A percentile compares a stretch with the other conserved stretches of the same genome.
These are phyloP conservation scores for Xylariales sp. DNA, from an alignment of 2,329 filamentous ascomycete species.

Conservation along the genomic window DNA sequence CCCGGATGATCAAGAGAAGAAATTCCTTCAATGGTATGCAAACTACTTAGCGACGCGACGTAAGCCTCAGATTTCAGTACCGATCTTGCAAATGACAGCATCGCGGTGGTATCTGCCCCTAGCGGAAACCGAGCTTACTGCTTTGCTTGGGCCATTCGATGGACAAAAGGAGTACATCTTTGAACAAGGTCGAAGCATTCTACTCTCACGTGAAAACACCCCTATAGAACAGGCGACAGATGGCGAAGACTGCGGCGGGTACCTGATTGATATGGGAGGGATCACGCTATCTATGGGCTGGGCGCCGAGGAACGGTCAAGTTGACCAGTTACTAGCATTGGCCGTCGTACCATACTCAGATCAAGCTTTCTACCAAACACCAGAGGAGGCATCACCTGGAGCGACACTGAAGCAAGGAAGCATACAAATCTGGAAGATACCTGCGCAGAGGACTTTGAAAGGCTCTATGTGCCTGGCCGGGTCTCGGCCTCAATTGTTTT, in stretches of 20 bases:
- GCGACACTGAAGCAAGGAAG: slow-evolving; percentile 38
- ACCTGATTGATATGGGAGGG: slow-evolving; percentile 51
- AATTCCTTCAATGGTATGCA: slow-evolving; percentile 20
- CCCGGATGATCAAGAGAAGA: slow-evolving; percentile 15
- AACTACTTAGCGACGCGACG: slow-evolving; percentile 15
- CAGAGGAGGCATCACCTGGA: slow-evolving; percentile 31
- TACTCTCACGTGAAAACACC: slow-evolving; percentile 19
- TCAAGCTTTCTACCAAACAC: slow-evolving; percentile 37
- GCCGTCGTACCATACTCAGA: slow-evolving; percentile 47
- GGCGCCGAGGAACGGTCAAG: slow-evolving; percentile 35
- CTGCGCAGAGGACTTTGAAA: slow-evolving; percentile 23
- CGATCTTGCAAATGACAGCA: slow-evolving; percentile 19
- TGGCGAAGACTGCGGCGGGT: slow-evolving; percentile 31
- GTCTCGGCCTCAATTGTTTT: slow-evolving; percentile 32
- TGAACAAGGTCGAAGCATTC: slow-evolving; percentile 19
- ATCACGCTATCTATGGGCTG: slow-evolving; percentile 49
- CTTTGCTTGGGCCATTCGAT: slow-evolving; percentile 22
- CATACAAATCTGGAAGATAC: slow-evolving; percentile 50
- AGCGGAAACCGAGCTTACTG: slow-evolving; percentile 16
- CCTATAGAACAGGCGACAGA: slow-evolving; percentile 16
- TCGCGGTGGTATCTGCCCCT: slow-evolving; percentile 20
- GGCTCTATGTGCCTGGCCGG: slow-evolving; percentile 31
- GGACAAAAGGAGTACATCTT: slow-evolving; percentile 22
- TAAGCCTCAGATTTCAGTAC: slow-evolving; percentile 14
- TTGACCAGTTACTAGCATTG: slow-evolving; percentile 46